Base-by-base conservation (phyloP, 2,329 filamentous ascomycete species). In the Clonostachys sp. region DNA sequence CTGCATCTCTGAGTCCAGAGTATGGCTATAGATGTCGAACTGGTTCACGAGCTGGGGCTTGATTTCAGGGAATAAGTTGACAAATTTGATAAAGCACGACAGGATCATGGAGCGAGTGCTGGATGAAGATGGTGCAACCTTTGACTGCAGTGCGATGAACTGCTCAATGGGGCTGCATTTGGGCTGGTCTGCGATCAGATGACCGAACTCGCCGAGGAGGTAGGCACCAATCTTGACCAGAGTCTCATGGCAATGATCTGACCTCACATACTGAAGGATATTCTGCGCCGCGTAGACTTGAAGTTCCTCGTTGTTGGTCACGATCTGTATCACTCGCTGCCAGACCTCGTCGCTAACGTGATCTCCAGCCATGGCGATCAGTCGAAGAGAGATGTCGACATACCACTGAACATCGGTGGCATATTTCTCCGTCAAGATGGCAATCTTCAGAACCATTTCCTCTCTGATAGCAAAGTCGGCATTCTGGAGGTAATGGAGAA, bases 361-460 rank as follows among this genome's bases (percentile, higher is more conserved):
- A 61, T 99, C 94, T 55, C 94, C 94, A 4, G 95, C 94, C 83
- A 97, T 91, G 49, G 92, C 91, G 50, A 99, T 91, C 45, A 99
- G 80, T 48, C 92, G 84, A 55, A 99, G 76, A 12, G 94, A 96
- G 56, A 97, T 96, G 63, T 99, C 92, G 52, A 99, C 95, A 66
- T 99, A 99, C 94, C 94, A 99, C 71, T 97, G 92, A 17, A 96
- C 89, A 61, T 99, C 94, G 1, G 91, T 96, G 20, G 94, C 94
- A 64, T 99, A 99, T 64, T 97, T 97, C 65, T 99, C 94, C 1
- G 95, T 97, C 54, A 99, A 69, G 60, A 99, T 99, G 45, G 94
- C 94, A 67, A 99, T 96, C 72, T 99, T 99, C 53, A 99, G 76
- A 5, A 97, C 94, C 94, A 99, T 99, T 67, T 99, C 94, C 71